A percentile compares a stretch with the other conserved stretches of the same genome.
Conservation (phyloP, 106 monocot species). For the Narthecium ossifragum region DNA sequence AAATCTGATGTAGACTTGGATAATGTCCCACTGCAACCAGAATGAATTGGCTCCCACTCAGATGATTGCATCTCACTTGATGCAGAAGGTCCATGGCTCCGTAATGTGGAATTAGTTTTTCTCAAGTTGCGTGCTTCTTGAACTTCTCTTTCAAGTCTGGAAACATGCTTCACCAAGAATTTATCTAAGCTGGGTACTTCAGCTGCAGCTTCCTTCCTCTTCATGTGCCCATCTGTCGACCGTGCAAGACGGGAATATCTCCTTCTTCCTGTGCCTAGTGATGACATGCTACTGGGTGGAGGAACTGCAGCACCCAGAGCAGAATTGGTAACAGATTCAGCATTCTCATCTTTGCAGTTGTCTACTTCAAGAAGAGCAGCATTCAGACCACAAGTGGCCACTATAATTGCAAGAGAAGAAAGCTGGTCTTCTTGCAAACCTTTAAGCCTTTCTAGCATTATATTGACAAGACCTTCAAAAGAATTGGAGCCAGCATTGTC, state of each 20-base stretch:
- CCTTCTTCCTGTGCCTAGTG: slow-evolving; percentile 4
- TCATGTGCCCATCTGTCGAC: slow-evolving; percentile 9
- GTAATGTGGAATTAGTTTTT: slow-evolving; percentile 6
- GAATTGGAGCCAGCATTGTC: not conserved
- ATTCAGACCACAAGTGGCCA: slow-evolving; percentile 84
- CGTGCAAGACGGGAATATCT: slow-evolving; percentile 22
- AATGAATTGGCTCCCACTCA: not conserved
- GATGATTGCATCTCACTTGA: not conserved
- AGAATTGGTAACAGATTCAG: not conserved
- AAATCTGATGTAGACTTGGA: slow-evolving; percentile 27
- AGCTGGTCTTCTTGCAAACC: slow-evolving; percentile 67
- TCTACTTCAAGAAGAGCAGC: slow-evolving; percentile 61
- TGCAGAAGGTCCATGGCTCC: not conserved
- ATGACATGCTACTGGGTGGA: not conserved
- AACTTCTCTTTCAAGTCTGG: slow-evolving; percentile 72
- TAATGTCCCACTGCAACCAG: not conserved
- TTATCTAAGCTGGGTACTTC: slow-evolving; percentile 65
- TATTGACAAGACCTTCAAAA: slow-evolving; percentile 32
- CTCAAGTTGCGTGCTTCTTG: slow-evolving; percentile 48
- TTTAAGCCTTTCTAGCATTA: slow-evolving; percentile 73
- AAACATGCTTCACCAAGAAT: slow-evolving; percentile 66
- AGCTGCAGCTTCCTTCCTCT: slow-evolving; percentile 21
- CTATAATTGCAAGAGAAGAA: slow-evolving; percentile 70
- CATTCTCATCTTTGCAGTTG: slow-evolving; percentile 17
- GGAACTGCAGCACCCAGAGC: not conserved